Percentiles rank a stretch among this genome's conserved stretches.
These are phyloP conservation scores for Jimgerdemannia lactiflua DNA, from an alignment of 192 early-diverging fungal genomes.

Conservation along the genomic window DNA sequence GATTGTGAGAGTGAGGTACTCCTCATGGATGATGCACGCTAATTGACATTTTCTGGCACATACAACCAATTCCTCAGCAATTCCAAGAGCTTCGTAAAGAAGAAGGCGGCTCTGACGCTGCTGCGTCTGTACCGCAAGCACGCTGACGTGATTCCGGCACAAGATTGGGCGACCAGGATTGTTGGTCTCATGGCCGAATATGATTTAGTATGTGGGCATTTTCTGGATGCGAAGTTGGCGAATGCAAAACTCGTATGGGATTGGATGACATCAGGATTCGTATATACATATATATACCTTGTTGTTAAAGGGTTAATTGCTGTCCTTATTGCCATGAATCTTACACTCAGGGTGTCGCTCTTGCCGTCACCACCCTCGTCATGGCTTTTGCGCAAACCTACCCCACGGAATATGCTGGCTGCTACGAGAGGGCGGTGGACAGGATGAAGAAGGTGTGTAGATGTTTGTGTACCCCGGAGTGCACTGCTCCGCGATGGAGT, in stretches of 20 bases:
- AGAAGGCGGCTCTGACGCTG: slow-evolving; percentile 95
- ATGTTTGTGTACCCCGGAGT: background rate
- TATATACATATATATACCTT: too few species aligned
- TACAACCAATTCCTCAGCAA: slow-evolving; percentile 28
- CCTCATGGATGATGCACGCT: background rate
- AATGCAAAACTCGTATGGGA: too few species aligned
- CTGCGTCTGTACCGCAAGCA: slow-evolving; percentile 86
- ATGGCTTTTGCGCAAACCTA: slow-evolving; percentile 90
- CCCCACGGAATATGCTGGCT: slow-evolving; percentile 76
- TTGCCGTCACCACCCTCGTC: slow-evolving; percentile 81
- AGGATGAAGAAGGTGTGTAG: slow-evolving; percentile 70
- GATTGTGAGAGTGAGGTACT: too few species aligned
- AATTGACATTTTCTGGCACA: background rate
- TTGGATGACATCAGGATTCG: too few species aligned
- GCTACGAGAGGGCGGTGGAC: slow-evolving; percentile 74
- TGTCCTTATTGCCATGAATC: background rate
- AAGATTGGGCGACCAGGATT: slow-evolving; percentile 85
- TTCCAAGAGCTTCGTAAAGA: slow-evolving; percentile 86
- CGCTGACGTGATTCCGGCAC: slow-evolving; percentile 83
- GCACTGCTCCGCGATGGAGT: background rate
- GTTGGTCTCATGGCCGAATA: slow-evolving; percentile 82
- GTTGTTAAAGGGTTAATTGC: background rate
- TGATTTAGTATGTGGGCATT: slow-evolving; percentile 59
- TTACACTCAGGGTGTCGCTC: slow-evolving; percentile 68
- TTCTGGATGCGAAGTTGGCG: too few species aligned